Base-by-base conservation (phyloP, 2,329 filamentous ascomycete species). In the Beauveria brongniartii region DNA sequence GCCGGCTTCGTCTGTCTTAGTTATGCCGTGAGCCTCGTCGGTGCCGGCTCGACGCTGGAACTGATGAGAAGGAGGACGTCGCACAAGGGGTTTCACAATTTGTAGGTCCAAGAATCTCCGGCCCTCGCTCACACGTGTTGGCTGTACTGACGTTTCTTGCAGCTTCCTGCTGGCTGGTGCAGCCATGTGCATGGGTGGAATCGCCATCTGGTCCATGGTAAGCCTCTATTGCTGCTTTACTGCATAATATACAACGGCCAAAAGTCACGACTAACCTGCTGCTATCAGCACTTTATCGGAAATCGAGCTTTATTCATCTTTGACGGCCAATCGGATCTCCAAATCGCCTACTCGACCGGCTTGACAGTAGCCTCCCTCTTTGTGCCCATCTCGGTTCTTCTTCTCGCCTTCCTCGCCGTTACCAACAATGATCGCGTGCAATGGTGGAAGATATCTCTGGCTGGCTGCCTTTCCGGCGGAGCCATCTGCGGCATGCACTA, bases 401-500 rank as follows among this genome's bases (percentile, higher is more conserved):
- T 89, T 20, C 71, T 84, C 8, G 89, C 90, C 22, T 92, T 95
- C 68, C 80, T 87, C 62, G 80, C 86, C 40, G 84, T 89, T 50
- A 90, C 85, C 6, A 79, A 81, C 30, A 81, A 81, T 66, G 82
- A 83, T 64, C 76, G 71, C 30, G 78, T 87, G 16, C 81, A 80
- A 20, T 82, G 82, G 73, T 74, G 80, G 72, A 82, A 86, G 50
- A 80, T 89, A 12, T 69, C 80, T 8, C 69, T 83, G 5, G 87
- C 88, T 9, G 90, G 91, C 7, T 69, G 84, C 1, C 78, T 92
- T 48, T 88, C 88, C 1, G 91, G 91, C 16, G 78, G 85, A 5
- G 87, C 90, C 24, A 87, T 94, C 55, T 91, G 88, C 63, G 89
- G 88, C 37, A 94, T 95, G 91, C 90, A 95, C 71, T 95, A 94